Conservation (phyloP, 73 alveolate species). For the Durusdinium trenchii region DNA sequence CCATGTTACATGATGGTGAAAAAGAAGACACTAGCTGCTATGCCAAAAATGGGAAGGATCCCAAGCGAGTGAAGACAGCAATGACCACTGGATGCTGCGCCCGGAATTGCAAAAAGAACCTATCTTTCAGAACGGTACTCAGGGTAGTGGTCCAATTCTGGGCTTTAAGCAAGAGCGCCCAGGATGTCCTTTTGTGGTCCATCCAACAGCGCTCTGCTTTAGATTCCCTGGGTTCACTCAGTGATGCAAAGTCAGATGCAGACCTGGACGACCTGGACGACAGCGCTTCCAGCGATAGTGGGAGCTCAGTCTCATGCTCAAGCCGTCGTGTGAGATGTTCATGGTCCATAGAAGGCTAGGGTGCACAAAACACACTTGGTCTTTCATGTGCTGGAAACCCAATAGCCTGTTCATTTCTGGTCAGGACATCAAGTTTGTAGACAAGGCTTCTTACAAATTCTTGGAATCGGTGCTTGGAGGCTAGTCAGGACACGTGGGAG, state of each 20-base stretch:
- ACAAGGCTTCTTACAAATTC: background rate
- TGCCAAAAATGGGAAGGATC: background rate
- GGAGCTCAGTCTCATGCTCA: background rate
- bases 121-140: background rate
- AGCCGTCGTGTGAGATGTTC: background rate
- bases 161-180: background rate
- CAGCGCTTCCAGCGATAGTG: background rate
- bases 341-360: background rate
- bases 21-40: background rate
- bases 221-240: too few species aligned
- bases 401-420: background rate
- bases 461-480: background rate
- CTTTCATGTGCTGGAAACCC: background rate
- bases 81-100: background rate
- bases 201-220: background rate
- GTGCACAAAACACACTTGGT: background rate
- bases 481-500: background rate
- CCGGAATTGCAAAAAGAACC: background rate
- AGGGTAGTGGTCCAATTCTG: background rate
- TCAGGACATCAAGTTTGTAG: slow-evolving; percentile 21
- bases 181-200: background rate
- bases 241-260: background rate
- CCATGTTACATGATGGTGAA: background rate
- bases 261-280: background rate
- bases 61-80: background rate